These are phyloP conservation scores for Stachybotrys echinatus DNA, from an alignment of 2,329 filamentous ascomycete species.

Conservation along the genomic window DNA sequence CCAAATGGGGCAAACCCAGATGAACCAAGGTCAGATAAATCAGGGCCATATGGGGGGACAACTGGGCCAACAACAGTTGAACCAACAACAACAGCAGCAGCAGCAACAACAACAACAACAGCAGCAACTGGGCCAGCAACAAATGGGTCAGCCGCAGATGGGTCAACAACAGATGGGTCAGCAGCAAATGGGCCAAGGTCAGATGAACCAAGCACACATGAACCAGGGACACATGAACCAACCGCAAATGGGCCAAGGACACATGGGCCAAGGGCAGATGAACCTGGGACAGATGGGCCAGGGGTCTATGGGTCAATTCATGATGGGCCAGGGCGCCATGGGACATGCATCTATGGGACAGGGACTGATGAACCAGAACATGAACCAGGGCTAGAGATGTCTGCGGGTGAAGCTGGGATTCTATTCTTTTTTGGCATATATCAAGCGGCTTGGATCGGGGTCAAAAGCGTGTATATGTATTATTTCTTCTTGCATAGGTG, in stretches of 20 bases:
- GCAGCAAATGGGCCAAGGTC: not conserved
- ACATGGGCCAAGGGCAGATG: not conserved
- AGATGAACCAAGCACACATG: not conserved
- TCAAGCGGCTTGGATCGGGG: not conserved
- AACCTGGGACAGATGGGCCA: not conserved
- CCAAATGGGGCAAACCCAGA: not conserved
- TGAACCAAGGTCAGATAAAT: not conserved
- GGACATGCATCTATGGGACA: conserved; percentile 2
- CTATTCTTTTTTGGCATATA: not conserved
- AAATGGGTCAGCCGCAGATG: not conserved
- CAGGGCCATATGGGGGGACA: not conserved
- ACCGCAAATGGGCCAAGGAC: not conserved
- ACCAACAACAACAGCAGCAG: not conserved
- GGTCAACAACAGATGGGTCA: not conserved
- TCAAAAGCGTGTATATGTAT: not conserved
- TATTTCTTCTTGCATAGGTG: not conserved
- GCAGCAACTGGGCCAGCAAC: not conserved
- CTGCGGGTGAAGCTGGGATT: no score
- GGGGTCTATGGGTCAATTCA: not conserved
- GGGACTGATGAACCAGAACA: not conserved
- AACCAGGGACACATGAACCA: not conserved
- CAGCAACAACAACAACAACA: not conserved
- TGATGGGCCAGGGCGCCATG: not conserved
- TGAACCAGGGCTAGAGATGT: not conserved
- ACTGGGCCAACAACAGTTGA: not conserved